Conservation (phyloP, 1,284 basidiomycete species). For the Tylopilus orsonianus region DNA sequence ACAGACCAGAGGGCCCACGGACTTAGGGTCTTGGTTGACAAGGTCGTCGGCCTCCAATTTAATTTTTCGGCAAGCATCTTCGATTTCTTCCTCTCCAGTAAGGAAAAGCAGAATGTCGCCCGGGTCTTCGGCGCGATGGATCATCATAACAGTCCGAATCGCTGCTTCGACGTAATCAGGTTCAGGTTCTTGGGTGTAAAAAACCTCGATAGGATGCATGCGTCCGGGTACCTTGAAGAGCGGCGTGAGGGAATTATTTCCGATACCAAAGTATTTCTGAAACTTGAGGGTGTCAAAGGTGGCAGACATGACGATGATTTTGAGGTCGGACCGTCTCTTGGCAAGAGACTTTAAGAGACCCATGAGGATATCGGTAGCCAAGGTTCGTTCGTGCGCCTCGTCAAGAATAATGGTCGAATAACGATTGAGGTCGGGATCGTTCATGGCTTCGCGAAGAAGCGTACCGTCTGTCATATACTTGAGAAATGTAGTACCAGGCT, state of each 20-base stretch:
- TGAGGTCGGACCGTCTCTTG: conserved; percentile 83
- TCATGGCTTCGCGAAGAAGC: conserved; percentile 91
- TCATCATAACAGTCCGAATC: conserved; percentile 95
- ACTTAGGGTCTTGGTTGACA: conserved; percentile 63
- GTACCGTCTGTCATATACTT: conserved; percentile 98
- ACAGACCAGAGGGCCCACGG: conserved; percentile 84
- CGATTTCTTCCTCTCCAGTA: conserved; percentile 98
- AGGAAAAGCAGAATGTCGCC: conserved; percentile 95
- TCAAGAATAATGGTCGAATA: conserved; percentile 64
- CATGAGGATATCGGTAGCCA: conserved; percentile 92
- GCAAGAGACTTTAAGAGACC: conserved; percentile 86
- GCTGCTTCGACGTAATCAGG: conserved; percentile 97
- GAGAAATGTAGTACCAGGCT: conserved; percentile 81
- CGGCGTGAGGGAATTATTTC: conserved; percentile 60
- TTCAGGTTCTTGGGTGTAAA: conserved; percentile 96
- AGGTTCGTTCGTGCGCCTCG: conserved; percentile 94
- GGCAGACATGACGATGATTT: conserved; percentile 98
- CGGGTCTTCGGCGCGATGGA: conserved; percentile 92
- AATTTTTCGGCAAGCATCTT: conserved; percentile 94
- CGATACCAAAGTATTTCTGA: conserved; percentile 89
- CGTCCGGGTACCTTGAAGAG: conserved; percentile 95
- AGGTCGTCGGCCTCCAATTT: conserved; percentile 87
- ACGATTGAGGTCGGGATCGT: conserved; percentile 83
- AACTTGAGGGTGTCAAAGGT: conserved; percentile 98
- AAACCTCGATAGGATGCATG: conserved; percentile 94